Evolutionary conservation across 768 basidiomycete species (phyloP).

Genomic region (Suillus alpinus): DNA sequence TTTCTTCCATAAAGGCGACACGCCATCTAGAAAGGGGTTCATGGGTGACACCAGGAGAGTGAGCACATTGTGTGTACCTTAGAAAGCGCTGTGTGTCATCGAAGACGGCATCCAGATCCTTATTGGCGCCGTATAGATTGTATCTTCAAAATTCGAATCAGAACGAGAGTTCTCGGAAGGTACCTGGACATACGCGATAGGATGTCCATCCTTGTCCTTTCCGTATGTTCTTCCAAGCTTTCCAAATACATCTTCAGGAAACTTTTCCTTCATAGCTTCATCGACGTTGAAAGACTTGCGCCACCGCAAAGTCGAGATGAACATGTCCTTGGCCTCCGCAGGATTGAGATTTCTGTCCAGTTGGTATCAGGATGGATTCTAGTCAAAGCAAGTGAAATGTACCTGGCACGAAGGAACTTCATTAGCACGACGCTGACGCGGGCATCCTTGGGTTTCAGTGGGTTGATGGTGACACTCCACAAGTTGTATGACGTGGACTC

Average conservation of each 20-base stretch:
- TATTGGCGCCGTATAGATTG: constrained; percentile 73
- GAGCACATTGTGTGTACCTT: constrained; percentile 40
- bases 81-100: constrained; percentile 74
- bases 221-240: constrained; percentile 63
- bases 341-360: constrained; percentile 48
- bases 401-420: constrained; percentile 82
- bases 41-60: background rate
- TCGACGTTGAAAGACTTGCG: constrained; percentile 63
- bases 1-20: constrained; percentile 72
- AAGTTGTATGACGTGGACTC: constrained; percentile 50
- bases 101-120: constrained; percentile 69
- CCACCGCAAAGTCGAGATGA: constrained; percentile 70
- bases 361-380: background rate
- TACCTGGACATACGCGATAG: constrained; percentile 55
- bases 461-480: constrained; percentile 74
- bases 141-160: constrained; percentile 43
- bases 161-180: background rate
- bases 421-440: constrained; percentile 72
- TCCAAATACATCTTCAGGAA: constrained; percentile 62
- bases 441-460: constrained; percentile 52
- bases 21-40: constrained; percentile 57
- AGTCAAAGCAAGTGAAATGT: constrained; percentile 7
- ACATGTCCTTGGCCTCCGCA: constrained; percentile 58
- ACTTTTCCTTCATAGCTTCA: constrained; percentile 55
- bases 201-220: constrained; percentile 66